phyloP scores from a whole-genome alignment of 768 basidiomycete genomes.

The Podaxis sp. region DNA sequence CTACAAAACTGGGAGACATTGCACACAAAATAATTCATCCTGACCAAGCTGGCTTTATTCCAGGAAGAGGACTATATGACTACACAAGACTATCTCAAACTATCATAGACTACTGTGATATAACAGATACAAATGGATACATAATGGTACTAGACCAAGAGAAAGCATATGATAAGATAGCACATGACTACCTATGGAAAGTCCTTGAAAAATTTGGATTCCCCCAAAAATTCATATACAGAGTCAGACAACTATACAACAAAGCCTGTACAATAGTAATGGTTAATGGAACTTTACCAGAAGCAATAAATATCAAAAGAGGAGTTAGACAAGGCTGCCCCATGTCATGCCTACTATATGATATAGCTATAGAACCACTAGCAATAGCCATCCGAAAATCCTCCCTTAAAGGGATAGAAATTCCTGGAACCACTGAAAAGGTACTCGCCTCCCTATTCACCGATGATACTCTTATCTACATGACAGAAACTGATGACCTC shows the following conservation, averaged over 20 bases:
- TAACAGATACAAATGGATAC: slow-evolving; percentile 23
- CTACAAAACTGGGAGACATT: slow-evolving; percentile 17
- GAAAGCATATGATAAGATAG: slow-evolving; percentile 21
- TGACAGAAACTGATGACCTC: not conserved
- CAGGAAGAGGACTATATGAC: slow-evolving; percentile 28
- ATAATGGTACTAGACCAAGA: slow-evolving; percentile 31
- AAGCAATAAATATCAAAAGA: slow-evolving; percentile 21
- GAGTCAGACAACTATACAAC: slow-evolving; percentile 19
- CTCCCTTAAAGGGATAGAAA: slow-evolving; percentile 23
- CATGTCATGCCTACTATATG: slow-evolving; percentile 35
- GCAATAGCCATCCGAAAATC: slow-evolving; percentile 28
- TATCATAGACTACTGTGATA: slow-evolving; percentile 27
- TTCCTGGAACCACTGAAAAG: slow-evolving; percentile 17
- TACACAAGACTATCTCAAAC: slow-evolving; percentile 28
- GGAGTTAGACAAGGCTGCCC: slow-evolving; percentile 39
- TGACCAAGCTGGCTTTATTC: slow-evolving; percentile 38
- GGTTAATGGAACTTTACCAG: slow-evolving; percentile 28
- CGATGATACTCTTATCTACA: slow-evolving; percentile 31
- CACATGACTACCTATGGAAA: slow-evolving; percentile 30
- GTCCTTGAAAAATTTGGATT: slow-evolving; percentile 19
- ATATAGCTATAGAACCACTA: slow-evolving; percentile 37
- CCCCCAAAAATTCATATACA: slow-evolving; percentile 27
- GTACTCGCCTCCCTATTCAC: slow-evolving; percentile 34
- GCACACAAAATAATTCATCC: slow-evolving; percentile 25
- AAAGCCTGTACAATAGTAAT: slow-evolving; percentile 24